These are phyloP conservation scores for Plenodomus lindquistii DNA, from an alignment of 2,329 filamentous ascomycete genomes.

Conservation along the genomic window DNA sequence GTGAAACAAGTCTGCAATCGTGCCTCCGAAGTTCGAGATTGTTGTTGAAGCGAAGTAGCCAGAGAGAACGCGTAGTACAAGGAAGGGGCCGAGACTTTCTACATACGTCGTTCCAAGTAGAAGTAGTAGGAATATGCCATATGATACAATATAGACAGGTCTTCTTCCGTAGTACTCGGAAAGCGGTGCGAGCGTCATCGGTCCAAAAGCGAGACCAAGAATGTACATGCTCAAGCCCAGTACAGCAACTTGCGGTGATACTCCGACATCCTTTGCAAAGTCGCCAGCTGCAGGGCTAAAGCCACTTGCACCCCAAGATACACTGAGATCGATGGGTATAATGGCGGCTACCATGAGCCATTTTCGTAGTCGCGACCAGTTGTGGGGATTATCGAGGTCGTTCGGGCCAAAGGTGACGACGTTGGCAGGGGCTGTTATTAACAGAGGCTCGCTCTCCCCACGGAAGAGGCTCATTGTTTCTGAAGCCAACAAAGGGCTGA, in stretches of 20 bases:
- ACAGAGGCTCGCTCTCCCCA: constrained; percentile 12
- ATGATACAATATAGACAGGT: constrained; percentile 50
- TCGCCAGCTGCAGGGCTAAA: constrained; percentile 51
- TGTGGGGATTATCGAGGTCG: constrained; percentile 39
- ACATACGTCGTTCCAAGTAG: constrained; percentile 51
- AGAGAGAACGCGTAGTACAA: constrained; percentile 50
- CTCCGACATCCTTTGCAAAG: constrained; percentile 48
- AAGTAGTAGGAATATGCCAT: constrained; percentile 49
- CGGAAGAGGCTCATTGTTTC: not conserved
- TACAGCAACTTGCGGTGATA: constrained; percentile 48
- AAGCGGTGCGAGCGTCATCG: constrained; percentile 41
- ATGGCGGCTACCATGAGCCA: constrained; percentile 44
- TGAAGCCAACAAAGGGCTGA: not conserved
- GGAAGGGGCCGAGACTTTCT: constrained; percentile 47
- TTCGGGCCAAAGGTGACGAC: constrained; percentile 19
- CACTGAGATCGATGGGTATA: constrained; percentile 41
- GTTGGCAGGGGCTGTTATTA: constrained; percentile 6
- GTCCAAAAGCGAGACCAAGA: constrained; percentile 50
- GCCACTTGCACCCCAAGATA: constrained; percentile 52
- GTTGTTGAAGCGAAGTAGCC: constrained; percentile 51
- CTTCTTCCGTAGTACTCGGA: constrained; percentile 49
- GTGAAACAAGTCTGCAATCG: constrained; percentile 52
- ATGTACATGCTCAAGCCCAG: constrained; percentile 54
- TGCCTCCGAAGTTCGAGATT: constrained; percentile 48
- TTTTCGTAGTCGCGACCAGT: constrained; percentile 39